Evolutionary conservation across 176 grass and related monocot species (phyloP), one percentile per base, ranked within the genome.

Genomic region (Oryza coarctata): DNA sequence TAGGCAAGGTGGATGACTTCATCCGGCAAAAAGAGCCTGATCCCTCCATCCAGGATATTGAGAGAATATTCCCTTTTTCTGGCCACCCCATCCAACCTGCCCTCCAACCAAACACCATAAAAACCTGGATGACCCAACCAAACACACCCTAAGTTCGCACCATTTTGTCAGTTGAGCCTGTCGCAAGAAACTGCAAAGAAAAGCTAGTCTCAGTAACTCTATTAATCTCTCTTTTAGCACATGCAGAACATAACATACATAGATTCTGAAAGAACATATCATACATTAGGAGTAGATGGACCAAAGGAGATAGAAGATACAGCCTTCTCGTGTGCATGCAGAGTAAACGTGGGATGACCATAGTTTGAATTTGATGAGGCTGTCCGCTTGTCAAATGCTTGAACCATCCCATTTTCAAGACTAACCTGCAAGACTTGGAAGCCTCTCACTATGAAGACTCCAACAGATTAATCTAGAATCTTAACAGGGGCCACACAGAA

Each of bases 381-480:
- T 58, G 73, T 86, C 61, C 94, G 87, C 77, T 77, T 89, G 78
- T 97, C 94, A 27, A 97, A 94, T 11, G 86, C 90, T 85, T 94
- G 94, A 77, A 97, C 92, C 67, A 68, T 92, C 30, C 92, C 92
- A 83, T 97, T 94, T 45, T 97, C 90, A 80, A 97, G 94, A 86
- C 94, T 97, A 55, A 89, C 83, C 94, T 97, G 83, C 61, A 76
- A 85, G 68, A 79, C 34, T 38, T n/a, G 61, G 50, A 2, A 73
- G 7, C 17, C 9, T 18, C 47, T 63, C 10, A n/a, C 36, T 79
- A 58, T 6, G 15, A 75, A 20, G 18, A 28, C n/a, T 22, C 52
- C 29, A 29, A 8, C 23, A 49, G 15, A 68, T 50, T 75, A 35
- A 35, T 75, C 5, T 32, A 33, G 14, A 35, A 34, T 4, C 20